A percentile compares a stretch with the other conserved stretches of the same genome.
These are phyloP conservation scores for Xylaria sp. DNA, from an alignment of 2,329 filamentous ascomycete genomes.

Conservation along the genomic window DNA sequence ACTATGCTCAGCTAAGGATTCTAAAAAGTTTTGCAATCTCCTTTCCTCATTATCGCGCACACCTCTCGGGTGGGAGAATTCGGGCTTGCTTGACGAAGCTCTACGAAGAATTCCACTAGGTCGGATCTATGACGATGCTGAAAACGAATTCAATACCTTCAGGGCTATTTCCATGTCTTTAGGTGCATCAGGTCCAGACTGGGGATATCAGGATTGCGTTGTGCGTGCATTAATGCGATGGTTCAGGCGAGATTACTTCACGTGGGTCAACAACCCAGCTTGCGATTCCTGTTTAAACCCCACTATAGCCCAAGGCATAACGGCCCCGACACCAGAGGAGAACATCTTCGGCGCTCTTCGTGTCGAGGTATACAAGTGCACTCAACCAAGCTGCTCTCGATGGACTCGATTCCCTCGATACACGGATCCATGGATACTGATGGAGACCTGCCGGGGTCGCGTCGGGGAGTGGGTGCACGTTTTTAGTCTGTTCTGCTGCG, in stretches of 20 bases:
- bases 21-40: background rate
- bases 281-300: conserved; percentile 6
- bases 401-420: conserved; percentile 14
- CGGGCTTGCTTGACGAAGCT: conserved; percentile 6
- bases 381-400: background rate
- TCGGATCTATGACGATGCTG: conserved; percentile 10
- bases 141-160: conserved; percentile 10
- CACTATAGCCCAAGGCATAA: background rate
- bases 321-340: background rate
- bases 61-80: conserved; percentile 8
- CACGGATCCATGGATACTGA: conserved; percentile 9
- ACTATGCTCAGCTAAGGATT: background rate
- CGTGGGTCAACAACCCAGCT: background rate
- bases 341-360: background rate
- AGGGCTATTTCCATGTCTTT: conserved; percentile 10
- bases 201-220: conserved; percentile 7
- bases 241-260: conserved; percentile 11
- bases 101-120: conserved; percentile 3
- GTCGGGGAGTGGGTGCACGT: conserved; percentile 14
- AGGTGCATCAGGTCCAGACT: background rate
- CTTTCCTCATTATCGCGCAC: conserved; percentile 3
- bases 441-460: conserved; percentile 13
- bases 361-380: conserved; percentile 13
- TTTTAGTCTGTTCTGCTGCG: conserved; percentile 5
- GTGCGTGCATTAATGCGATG: conserved; percentile 16